Conservation (phyloP, 176 grass and related monocot genomes). For the Aegilops speltoides region DNA sequence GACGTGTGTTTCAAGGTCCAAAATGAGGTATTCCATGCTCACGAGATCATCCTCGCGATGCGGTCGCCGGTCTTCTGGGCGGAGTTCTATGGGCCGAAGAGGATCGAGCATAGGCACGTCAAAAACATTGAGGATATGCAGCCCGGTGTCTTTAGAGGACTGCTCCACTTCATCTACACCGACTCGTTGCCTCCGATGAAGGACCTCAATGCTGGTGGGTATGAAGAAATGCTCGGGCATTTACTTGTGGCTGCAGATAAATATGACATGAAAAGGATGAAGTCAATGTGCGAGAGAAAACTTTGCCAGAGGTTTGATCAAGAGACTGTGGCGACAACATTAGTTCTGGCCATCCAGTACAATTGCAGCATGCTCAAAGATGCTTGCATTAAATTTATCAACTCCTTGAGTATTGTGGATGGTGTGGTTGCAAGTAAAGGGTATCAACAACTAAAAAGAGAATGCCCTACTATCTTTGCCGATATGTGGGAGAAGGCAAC, state of each 20-base stretch:
- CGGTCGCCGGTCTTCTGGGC: background rate
- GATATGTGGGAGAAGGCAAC: background rate
- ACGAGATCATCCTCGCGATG: background rate
- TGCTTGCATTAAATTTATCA: background rate
- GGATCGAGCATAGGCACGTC: background rate
- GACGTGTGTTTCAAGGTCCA: background rate
- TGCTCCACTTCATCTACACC: background rate
- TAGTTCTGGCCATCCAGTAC: background rate
- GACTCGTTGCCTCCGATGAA: background rate
- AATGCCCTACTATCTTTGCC: background rate
- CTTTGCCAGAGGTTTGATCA: background rate
- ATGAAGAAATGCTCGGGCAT: background rate
- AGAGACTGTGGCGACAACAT: background rate
- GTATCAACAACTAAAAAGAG: background rate
- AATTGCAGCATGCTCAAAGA: background rate
- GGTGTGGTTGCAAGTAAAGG: background rate
- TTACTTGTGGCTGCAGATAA: background rate
- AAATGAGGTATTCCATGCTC: background rate
- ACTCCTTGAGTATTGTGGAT: background rate
- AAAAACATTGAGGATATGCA: background rate
- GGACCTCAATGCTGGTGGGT: background rate
- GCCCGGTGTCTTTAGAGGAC: background rate
- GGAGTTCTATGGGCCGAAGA: background rate
- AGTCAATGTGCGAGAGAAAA: background rate
- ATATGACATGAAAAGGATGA: background rate